Percentiles rank a stretch among this genome's conserved stretches.
These are phyloP conservation scores for Gracilaria vermiculophylla DNA, from an alignment of 23 red algal genomes.

Conservation along the genomic window DNA sequence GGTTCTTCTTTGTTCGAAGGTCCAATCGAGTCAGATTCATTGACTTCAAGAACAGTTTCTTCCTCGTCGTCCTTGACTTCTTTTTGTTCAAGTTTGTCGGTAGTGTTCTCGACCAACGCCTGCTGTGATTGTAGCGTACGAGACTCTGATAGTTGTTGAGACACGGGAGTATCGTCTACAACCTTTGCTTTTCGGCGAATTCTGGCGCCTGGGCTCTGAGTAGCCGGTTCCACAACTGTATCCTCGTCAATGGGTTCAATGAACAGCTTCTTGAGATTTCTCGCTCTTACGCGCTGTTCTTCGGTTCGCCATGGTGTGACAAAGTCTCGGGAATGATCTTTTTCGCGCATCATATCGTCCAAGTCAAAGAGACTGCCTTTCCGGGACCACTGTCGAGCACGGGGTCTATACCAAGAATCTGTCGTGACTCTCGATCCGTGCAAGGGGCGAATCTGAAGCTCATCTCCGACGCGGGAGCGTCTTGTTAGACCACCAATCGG, in stretches of 20 bases:
- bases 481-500: constrained; percentile 9
- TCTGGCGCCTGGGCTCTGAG: neutral
- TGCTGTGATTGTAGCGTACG: neutral
- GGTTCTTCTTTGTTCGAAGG: neutral
- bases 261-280: constrained; percentile 49
- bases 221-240: neutral
- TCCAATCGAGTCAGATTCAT: neutral
- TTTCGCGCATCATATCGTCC: constrained; percentile 14
- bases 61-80: constrained; percentile 9
- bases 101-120: neutral
- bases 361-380: constrained; percentile 40
- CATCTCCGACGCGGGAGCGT: neutral
- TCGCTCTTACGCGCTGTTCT: constrained; percentile 35
- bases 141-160: neutral
- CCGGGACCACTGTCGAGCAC: constrained; percentile 27
- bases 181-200: neutral
- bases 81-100: neutral
- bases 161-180: neutral
- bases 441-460: neutral
- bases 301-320: constrained; percentile 61
- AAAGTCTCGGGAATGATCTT: constrained; percentile 20
- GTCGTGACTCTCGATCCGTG: neutral
- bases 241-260: constrained; percentile 54
- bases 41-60: neutral
- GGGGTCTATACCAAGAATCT: constrained; percentile 23